Evolutionary conservation across 441 rosid genomes (phyloP), one percentile per base, ranked within the genome.

Genomic region (Bruguiera hainesii): DNA sequence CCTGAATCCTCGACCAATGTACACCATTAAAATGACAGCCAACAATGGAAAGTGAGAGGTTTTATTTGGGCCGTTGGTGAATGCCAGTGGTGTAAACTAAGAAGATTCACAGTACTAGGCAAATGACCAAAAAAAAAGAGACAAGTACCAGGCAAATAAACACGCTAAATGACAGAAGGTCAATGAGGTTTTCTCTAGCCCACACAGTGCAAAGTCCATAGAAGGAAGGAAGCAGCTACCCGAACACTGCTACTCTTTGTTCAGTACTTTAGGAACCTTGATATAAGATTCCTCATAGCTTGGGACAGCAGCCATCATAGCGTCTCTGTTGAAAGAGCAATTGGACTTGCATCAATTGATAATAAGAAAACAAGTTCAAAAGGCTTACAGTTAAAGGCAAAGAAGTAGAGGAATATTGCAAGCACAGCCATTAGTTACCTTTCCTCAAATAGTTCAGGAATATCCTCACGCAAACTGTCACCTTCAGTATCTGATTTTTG

Each of bases 181-280:
- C 48, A 42, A 42, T 33, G 42, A 35, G 42, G 42, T 7, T 35
- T 7, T 0, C 15, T 13, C 48, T 39, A 39, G 16, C 48, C 5
- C 48, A 39, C 48, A 3, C 48, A 11, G 15, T 15, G 10, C 11
- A 37, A 37, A 11, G 15, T 39, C 46, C 13, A 39, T 2, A 10
- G 46, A 39, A 42, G 48, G 48, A 37, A 37, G 13, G 48, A 42
- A 13, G 9, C 16, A 42, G 48, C 48, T 79, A 74, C 76, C 75
- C 21, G 8, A 61, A 70, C 18, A 25, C 19, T 31, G 46, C 76
- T 68, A 88, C 70, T 88, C 91, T 75, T 88, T 88, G 84, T 83
- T 92, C 67, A 92, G 75, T 63, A 92, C 89, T 79, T 85, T 88
- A 20, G 92, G 89, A 49, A 87, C 89, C 72, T 78, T 83, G 76